Percentiles rank a stretch among this genome's conserved stretches.
These are phyloP conservation scores for Bonnemaisonia californica DNA, from an alignment of 31 red algal genomes.

Conservation along the genomic window DNA sequence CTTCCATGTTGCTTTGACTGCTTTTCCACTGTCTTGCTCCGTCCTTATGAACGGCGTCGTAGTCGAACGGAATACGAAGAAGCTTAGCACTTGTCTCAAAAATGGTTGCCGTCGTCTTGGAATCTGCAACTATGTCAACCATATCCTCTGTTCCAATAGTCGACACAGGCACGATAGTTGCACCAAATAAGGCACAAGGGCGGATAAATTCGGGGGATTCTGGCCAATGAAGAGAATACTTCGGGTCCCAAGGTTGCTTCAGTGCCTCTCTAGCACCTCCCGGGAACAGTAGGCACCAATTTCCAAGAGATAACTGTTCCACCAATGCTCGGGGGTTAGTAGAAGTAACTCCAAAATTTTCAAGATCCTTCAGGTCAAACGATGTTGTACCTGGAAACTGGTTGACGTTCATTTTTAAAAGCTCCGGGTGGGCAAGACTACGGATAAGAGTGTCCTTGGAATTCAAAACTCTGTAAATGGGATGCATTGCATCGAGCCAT, in stretches of 20 bases:
- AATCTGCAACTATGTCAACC: conserved; percentile 58
- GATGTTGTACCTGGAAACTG: background rate
- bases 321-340: conserved; percentile 64
- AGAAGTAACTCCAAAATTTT: conserved; percentile 61
- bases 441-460: conserved; percentile 56
- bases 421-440: conserved; percentile 74
- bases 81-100: background rate
- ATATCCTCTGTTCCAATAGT: conserved; percentile 84
- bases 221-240: conserved; percentile 81
- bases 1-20: background rate
- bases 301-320: conserved; percentile 38
- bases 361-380: conserved; percentile 17
- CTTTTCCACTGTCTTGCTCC: conserved; percentile 33
- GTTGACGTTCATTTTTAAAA: conserved; percentile 7
- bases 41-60: conserved; percentile 7
- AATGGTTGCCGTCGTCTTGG: conserved; percentile 32
- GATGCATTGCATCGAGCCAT: conserved; percentile 69
- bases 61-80: conserved; percentile 31
- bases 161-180: conserved; percentile 83
- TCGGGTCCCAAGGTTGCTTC: conserved; percentile 58
- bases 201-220: conserved; percentile 84
- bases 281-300: conserved; percentile 89
- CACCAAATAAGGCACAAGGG: conserved; percentile 71
- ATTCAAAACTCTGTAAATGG: conserved; percentile 51
- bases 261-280: conserved; percentile 92